phyloP scores from a whole-genome alignment of 2,329 filamentous ascomycete species.

The Acrodontium crateriforme region DNA sequence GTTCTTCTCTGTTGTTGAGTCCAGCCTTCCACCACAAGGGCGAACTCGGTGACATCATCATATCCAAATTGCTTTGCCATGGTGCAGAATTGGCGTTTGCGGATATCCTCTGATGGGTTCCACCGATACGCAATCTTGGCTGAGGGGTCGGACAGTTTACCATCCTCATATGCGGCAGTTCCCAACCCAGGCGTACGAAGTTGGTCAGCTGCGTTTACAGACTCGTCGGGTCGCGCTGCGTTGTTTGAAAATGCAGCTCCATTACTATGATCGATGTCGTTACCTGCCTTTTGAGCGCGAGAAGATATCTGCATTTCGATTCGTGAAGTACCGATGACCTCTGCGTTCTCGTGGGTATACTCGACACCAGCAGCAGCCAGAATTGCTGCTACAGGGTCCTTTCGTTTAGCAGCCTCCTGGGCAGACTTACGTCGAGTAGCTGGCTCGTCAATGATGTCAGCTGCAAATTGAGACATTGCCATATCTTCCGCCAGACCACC shows the following conservation, averaged over 20 bases:
- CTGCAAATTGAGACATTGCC: conserved; percentile 60
- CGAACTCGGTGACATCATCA: conserved; percentile 65
- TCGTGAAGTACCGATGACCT: conserved; percentile 84
- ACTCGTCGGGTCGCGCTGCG: background rate
- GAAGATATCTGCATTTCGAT: conserved; percentile 77
- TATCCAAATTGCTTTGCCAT: conserved; percentile 77
- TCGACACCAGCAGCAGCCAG: conserved; percentile 76
- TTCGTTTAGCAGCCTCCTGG: conserved; percentile 26
- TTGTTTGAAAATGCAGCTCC: conserved; percentile 13
- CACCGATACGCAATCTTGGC: conserved; percentile 44
- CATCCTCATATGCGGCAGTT: conserved; percentile 6
- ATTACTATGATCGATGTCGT: conserved; percentile 36
- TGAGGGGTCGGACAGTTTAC: too few relatives aligned
- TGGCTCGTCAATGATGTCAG: conserved; percentile 35
- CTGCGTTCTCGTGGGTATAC: conserved; percentile 92
- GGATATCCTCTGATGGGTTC: conserved; percentile 60
- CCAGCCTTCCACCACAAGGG: conserved; percentile 79
- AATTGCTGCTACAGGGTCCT: conserved; percentile 77
- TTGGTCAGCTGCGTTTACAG: background rate
- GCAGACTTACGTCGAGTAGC: conserved; percentile 22
- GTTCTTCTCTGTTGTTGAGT: conserved; percentile 68
- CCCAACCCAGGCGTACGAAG: background rate
- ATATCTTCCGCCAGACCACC: conserved; percentile 38
- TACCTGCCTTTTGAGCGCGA: conserved; percentile 51
- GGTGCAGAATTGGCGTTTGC: conserved; percentile 72